Conservation (phyloP, 768 basidiomycete species). For the Heimioporus sp. region DNA sequence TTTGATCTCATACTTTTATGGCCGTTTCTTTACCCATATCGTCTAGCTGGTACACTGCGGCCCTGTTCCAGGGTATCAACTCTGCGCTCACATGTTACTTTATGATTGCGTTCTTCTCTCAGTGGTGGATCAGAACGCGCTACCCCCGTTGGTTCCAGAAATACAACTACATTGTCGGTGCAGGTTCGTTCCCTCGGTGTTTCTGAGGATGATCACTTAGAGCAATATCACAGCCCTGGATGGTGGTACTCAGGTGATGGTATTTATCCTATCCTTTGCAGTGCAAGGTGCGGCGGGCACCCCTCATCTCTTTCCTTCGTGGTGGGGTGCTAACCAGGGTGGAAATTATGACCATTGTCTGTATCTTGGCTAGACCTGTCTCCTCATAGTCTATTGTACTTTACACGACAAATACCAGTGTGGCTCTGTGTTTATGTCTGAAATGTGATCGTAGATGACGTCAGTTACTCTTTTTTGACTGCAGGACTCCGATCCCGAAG, state of each 20-base stretch:
- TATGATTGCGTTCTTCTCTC: conserved; percentile 30
- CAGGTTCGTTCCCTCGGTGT: no score
- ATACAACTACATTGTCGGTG: conserved; percentile 33
- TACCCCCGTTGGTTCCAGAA: conserved; percentile 36
- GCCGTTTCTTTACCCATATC: neutral
- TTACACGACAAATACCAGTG: no score
- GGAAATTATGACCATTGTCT: conserved; percentile 36
- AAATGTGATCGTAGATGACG: neutral
- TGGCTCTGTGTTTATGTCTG: no score
- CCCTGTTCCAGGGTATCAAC: conserved; percentile 26
- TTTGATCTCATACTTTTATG: neutral
- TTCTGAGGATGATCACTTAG: no score
- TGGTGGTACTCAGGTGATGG: conserved; percentile 47
- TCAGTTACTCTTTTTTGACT: no score
- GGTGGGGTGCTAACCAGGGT: conserved; percentile 57
- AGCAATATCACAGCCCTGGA: no score
- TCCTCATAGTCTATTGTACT: no score
- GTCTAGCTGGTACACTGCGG: conserved; percentile 10
- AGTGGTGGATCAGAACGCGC: conserved; percentile 39
- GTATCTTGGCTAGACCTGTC: conserved; percentile 8
- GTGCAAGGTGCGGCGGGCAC: conserved; percentile 50
- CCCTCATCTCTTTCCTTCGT: conserved; percentile 48
- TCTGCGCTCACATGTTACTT: conserved; percentile 20
- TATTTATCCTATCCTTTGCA: conserved; percentile 47
- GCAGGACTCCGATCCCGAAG: neutral